Conservation (phyloP, 2,329 filamentous ascomycete genomes). For the Botrytis paeoniae region DNA sequence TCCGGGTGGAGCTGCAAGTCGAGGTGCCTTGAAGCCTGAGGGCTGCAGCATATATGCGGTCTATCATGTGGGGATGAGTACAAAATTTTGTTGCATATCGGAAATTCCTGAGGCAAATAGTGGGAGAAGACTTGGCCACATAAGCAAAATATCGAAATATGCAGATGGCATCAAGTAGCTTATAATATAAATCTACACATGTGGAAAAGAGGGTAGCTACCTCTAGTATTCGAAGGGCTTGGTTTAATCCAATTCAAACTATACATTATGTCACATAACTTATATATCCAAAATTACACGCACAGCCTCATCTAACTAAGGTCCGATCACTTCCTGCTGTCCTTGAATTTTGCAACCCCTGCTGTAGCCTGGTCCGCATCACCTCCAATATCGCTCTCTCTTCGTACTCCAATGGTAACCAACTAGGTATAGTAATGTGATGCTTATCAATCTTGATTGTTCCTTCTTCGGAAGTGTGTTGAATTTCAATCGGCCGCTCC, state of each 20-base stretch:
- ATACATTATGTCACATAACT: neutral
- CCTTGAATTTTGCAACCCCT: constrained; percentile 1
- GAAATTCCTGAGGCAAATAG: constrained; percentile 11
- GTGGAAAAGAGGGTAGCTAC: neutral
- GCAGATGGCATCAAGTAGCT: neutral
- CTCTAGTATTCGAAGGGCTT: neutral
- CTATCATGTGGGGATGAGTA: constrained; percentile 9
- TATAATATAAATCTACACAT: neutral
- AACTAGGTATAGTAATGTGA: constrained; percentile 26
- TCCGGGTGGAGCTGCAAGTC: neutral
- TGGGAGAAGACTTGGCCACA: neutral
- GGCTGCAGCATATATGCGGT: neutral
- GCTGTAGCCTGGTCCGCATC: constrained; percentile 24
- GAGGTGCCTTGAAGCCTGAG: neutral
- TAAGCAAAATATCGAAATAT: neutral
- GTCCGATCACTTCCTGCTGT: constrained; percentile 12
- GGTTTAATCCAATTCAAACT: neutral
- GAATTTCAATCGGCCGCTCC: neutral
- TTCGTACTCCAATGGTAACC: constrained; percentile 28
- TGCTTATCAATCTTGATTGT: constrained; percentile 24
- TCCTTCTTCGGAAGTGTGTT: neutral
- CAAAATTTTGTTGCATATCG: constrained; percentile 19
- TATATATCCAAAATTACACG: neutral
- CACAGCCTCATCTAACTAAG: constrained; percentile 15
- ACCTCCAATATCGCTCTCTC: constrained; percentile 29